Evolutionary conservation across 2,329 filamentous ascomycete species (phyloP), one percentile per base, ranked within the genome.

Genomic region (Chrysoporthe deuterocubensis): DNA sequence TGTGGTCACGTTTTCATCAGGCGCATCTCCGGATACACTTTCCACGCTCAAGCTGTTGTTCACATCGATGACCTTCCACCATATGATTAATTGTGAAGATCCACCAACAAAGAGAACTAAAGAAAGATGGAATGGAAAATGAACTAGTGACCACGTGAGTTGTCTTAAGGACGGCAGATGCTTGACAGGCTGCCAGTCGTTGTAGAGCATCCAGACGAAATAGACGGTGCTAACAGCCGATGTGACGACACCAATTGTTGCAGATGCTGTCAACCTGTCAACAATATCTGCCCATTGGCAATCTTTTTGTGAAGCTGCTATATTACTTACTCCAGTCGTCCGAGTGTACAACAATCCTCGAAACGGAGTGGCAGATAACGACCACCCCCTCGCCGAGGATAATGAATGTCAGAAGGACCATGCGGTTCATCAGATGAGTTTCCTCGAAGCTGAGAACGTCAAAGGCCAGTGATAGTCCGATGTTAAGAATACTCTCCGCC

Each of bases 381-480:
- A 90, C 88, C 18, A 89, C 85, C 59, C 88, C 88, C 72, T 90
- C 88, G 16, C 89, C 89, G 67, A 91, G 70, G 66, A 91, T 87
- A 69, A 91, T 89, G 60, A 90, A 80, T 0, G 88, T 91, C 66
- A 91, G 79, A 2, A 90, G 79, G 18, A 84, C 85, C 83, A 91
- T 85, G 11, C 89, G 83, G 72, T 89, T 86, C 73, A 88, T 87
- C 65, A 91, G 75, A 74, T 90, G 87, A 0, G 87, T 90, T 67
- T 84, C 81, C 69, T 86, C 83, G 74, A 91, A 89, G 64, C 85
- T 86, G 50, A 90, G 81, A 62, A 86, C 83, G 4, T 83, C 80
- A 75, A 83, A 89, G 34, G 81, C 76, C 60, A 82, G 84, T 9
- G 88, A 89, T 3, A 89, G 78, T 4, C 76, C 76, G 44, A 90